Conservation (phyloP, 371 early-diverging fungal species). For the Mortierella polycephala region DNA sequence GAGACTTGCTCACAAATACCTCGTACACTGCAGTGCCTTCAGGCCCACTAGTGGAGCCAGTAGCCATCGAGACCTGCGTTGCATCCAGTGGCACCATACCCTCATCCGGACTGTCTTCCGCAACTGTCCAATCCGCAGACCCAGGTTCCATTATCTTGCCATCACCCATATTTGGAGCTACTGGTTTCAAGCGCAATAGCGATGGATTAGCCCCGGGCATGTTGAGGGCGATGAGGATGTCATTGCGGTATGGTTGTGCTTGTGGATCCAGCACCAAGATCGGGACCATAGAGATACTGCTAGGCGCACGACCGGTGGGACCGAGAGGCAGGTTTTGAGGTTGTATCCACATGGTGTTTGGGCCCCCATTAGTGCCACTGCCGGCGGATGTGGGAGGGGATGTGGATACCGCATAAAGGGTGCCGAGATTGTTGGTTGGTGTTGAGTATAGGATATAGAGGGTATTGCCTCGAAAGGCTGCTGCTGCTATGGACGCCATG, state of each 20-base stretch:
- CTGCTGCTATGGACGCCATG: constrained; percentile 17
- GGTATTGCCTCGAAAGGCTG: constrained; percentile 18
- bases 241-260: constrained; percentile 6
- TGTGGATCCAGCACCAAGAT: not conserved
- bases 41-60: not conserved
- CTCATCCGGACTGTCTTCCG: constrained; percentile 6
- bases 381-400: not conserved
- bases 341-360: not conserved
- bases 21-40: constrained; percentile 19
- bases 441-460: constrained; percentile 25
- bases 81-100: not conserved
- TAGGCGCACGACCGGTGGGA: not conserved
- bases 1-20: not conserved
- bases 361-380: not conserved
- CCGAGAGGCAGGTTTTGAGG: constrained; percentile 6
- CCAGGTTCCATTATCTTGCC: not conserved
- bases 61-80: constrained; percentile 4
- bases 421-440: not conserved
- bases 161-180: constrained; percentile 5
- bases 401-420: constrained; percentile 19
- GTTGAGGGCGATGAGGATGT: constrained; percentile 24
- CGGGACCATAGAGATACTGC: constrained; percentile 13
- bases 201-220: not conserved
- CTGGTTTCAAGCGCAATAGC: constrained; percentile 12
- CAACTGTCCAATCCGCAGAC: constrained; percentile 6